A percentile compares a stretch with the other conserved stretches of the same genome.
These are phyloP conservation scores for Fragaria nilgerrensis DNA, from an alignment of 306 rosid genomes.

Conservation along the genomic window DNA sequence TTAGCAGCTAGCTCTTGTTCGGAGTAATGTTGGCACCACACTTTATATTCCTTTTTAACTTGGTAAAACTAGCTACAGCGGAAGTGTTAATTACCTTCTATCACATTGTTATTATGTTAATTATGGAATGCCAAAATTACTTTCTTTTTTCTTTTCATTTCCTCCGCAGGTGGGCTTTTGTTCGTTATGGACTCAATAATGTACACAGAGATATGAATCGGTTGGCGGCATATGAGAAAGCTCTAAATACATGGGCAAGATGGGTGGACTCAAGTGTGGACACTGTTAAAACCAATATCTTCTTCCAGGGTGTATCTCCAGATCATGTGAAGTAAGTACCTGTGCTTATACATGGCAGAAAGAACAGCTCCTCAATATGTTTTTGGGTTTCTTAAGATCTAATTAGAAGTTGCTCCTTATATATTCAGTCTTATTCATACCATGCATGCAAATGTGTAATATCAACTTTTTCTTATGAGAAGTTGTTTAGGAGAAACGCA, in stretches of 20 bases:
- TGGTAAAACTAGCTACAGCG: no score
- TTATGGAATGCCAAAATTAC: not conserved
- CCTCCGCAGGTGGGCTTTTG: constrained; percentile 23
- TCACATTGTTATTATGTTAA: not conserved
- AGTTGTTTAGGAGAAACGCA: not conserved
- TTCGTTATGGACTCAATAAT: not conserved
- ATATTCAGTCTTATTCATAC: not conserved
- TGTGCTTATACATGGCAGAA: not conserved
- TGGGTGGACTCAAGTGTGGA: constrained; percentile 24
- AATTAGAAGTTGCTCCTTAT: not conserved
- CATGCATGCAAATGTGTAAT: not conserved
- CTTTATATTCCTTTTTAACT: not conserved
- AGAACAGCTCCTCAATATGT: not conserved
- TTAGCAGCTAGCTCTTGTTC: not conserved
- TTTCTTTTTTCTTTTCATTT: not conserved
- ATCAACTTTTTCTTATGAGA: not conserved
- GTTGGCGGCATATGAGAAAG: constrained; percentile 18
- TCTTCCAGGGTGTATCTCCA: constrained; percentile 34
- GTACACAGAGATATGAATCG: constrained; percentile 17
- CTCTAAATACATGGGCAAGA: constrained; percentile 22
- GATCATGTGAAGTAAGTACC: constrained; percentile 15
- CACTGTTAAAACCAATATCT: constrained; percentile 8
- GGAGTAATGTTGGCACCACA: not conserved
- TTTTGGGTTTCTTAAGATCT: not conserved
- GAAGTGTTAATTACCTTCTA: not conserved